Conservation (phyloP, 495 filamentous ascomycete species). For the Xylaria acuta region DNA sequence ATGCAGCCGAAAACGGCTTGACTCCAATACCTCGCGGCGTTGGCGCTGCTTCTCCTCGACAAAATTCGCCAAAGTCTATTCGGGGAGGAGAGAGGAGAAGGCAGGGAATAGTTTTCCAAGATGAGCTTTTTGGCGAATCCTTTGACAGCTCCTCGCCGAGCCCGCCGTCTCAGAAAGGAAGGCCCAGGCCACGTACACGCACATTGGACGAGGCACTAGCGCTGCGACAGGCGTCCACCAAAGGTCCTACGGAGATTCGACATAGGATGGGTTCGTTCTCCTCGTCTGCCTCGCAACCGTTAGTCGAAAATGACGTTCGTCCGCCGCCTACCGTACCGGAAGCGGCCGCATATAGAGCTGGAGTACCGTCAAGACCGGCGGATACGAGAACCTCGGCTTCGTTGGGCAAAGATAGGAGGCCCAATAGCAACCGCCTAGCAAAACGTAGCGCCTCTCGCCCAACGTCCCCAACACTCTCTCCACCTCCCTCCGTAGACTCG, state of each 20-base stretch:
- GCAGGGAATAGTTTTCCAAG: conserved; percentile 60
- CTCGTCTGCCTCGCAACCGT: conserved; percentile 50
- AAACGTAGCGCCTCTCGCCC: conserved; percentile 58
- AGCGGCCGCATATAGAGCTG: conserved; percentile 42
- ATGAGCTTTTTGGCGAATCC: conserved; percentile 48
- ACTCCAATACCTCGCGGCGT: conserved; percentile 41
- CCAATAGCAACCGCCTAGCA: conserved; percentile 49
- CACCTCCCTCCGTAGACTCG: conserved; percentile 59
- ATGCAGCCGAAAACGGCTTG: conserved; percentile 46
- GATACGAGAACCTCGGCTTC: conserved; percentile 46
- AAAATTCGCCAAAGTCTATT: conserved; percentile 54
- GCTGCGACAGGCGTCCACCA: conserved; percentile 47
- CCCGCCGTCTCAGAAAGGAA: conserved; percentile 36
- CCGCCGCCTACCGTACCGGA: conserved; percentile 48
- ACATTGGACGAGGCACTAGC: conserved; percentile 57
- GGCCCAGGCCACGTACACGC: conserved; percentile 56
- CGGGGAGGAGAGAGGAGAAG: conserved; percentile 48
- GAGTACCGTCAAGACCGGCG: conserved; percentile 41
- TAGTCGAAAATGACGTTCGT: conserved; percentile 47
- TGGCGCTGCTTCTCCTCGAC: conserved; percentile 43
- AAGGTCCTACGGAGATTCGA: conserved; percentile 48
- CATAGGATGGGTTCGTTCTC: conserved; percentile 57
- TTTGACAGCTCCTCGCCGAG: conserved; percentile 49
- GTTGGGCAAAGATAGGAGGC: conserved; percentile 53
- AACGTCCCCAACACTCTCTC: conserved; percentile 54